Base-by-base conservation (phyloP, 1,284 basidiomycete genomes). In the Ceratobasidium sp. region DNA sequence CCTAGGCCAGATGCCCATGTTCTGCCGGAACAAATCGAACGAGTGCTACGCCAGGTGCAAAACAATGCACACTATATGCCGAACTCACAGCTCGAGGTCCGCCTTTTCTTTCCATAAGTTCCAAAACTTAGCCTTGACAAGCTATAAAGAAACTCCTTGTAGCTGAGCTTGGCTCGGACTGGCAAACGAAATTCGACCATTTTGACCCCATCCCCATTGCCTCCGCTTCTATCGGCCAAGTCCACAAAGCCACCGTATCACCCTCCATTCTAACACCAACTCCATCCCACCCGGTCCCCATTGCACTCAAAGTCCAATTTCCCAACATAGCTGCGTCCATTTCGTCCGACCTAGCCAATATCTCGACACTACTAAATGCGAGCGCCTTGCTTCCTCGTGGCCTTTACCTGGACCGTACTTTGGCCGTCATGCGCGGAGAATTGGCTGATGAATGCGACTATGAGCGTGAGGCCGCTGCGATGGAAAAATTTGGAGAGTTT, bases 51-150 rank as follows among this genome's bases (percentile, higher is more conserved):
- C 55, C 86, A 92, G 49, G 96, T 99, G 0, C 97, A 99, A 81
- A 94, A 97, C 78, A 90, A 91, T 77, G 98, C 98, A 1, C 95
- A 99, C 81, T 98, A 98, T 81, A 99, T 98, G 96, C 98, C 97
- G 0, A 91, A 96, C 76, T 96, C 92, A 92, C 98, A 99, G 81
- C 93, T 98, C 89, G 93, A 96, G 87, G 94, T 93, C 35, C 21
- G 75, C 47, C 18, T 44, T 1, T 8, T 23, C 18, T 28, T 21
- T 55, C 11, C 18, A 18, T 59, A 44, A 35, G 9, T 16, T 2
- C 52, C 23, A 23, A 13, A 14, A 41, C 26, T 67, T 13, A 38
- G 26, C 59, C 57, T 30, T 55, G 7, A 57, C 47, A 55, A 13
- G 2, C 13, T 49, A 13, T 49, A 38, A 44, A 95, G 94, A 81